Base-by-base conservation (phyloP, 257 asterid species). In the Phtheirospermum japonicum region DNA sequence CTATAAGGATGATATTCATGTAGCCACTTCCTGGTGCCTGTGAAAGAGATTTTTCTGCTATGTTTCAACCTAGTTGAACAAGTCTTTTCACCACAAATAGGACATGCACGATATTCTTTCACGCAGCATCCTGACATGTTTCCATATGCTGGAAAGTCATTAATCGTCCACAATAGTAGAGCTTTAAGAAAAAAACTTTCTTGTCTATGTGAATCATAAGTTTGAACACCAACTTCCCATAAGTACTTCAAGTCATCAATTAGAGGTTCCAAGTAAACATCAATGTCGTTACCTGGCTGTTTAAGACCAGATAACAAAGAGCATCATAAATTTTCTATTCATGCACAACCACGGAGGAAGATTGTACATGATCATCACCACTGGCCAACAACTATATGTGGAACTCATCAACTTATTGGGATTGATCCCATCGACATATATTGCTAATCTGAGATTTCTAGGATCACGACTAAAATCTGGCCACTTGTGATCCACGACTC, bases 361-460 rank as follows among this genome's bases (percentile, higher is more conserved):
- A 9, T 61, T 61, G n/a, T 61, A 42, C 2, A 40, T 61, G 3
- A 61, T 37, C 10, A 61, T 6, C 4, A 61, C 2, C 1, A 61
- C 28, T n/a, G n/a, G 66, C 66, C 42, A 43, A 61, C 66, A 61
- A 26, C 66, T 43, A 20, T 61, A 61, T n/a, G n/a, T n/a, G n/a
- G n/a, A n/a, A n/a, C n/a, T n/a, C n/a, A n/a, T 5, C 37, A 5
- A 33, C 37, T 33, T 33, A 33, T 33, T 4, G 8, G n/a, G n/a
- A n/a, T n/a, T n/a, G n/a, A n/a, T n/a, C n/a, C n/a, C n/a, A n/a
- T n/a, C n/a, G n/a, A n/a, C n/a, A n/a, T n/a, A n/a, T n/a, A n/a
- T n/a, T n/a, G n/a, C n/a, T n/a, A n/a, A n/a, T n/a, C n/a, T n/a
- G n/a, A n/a, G n/a, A n/a, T 33, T n/a, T n/a, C n/a, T n/a, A n/a